Evolutionary conservation across 148 eudicot genomes (phyloP).

Genomic region (Pharnaceum exiguum): DNA sequence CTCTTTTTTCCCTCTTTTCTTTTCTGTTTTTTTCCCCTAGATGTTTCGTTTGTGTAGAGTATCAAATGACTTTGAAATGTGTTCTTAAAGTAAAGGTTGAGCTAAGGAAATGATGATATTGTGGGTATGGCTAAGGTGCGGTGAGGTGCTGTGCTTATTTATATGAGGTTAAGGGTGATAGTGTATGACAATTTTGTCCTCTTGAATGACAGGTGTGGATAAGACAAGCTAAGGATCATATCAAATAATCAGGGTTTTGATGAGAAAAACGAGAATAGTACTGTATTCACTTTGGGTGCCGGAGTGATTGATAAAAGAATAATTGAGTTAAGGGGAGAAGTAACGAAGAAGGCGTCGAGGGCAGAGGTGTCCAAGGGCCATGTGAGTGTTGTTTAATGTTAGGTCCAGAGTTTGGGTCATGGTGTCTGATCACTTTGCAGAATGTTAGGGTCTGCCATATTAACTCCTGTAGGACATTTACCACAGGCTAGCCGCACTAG

Average conservation of each 20-base stretch:
- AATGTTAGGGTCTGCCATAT: constrained; percentile 10
- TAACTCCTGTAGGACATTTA: constrained; percentile 5
- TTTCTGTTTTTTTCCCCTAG: not conserved
- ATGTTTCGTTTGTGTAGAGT: no score
- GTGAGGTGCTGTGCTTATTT: not conserved
- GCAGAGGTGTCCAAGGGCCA: constrained; percentile 10
- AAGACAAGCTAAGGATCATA: not conserved
- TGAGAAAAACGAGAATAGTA: no score
- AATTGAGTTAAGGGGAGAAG: constrained; percentile 6
- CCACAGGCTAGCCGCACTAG: no score
- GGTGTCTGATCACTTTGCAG: constrained; percentile 17
- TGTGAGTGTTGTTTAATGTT: constrained; percentile 25
- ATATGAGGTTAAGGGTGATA: constrained; percentile 7
- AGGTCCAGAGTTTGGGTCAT: constrained; percentile 15
- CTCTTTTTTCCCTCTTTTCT: not conserved
- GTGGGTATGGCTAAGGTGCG: not conserved
- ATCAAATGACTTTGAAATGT: no score
- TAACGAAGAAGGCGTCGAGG: constrained; percentile 14
- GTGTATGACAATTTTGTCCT: constrained; percentile 16
- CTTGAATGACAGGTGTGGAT: not conserved
- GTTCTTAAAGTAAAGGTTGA: constrained; percentile 1
- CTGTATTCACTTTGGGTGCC: no score
- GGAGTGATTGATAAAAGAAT: constrained; percentile 5
- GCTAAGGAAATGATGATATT: constrained; percentile 3
- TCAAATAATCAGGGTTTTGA: constrained; percentile 10